Conservation (phyloP, 352 stramenopile species). For the Phytophthora tubulina region DNA sequence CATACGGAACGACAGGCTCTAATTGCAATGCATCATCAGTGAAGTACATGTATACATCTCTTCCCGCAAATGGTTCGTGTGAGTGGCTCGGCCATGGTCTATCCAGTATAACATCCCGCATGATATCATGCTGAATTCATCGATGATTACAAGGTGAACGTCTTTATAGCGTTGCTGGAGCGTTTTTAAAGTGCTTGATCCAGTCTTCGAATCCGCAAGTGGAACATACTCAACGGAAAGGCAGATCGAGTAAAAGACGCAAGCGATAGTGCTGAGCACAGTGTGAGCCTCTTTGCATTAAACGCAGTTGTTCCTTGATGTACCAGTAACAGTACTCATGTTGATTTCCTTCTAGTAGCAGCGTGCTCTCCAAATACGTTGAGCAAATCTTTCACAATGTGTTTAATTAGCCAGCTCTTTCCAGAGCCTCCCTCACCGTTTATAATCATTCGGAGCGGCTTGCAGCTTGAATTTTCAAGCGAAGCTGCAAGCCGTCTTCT, state of each 20-base stretch:
- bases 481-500: neutral
- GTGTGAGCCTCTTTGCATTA: neutral
- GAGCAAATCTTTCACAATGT: neutral
- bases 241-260: neutral
- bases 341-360: neutral
- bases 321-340: neutral
- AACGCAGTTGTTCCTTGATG: neutral
- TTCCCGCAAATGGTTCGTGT: constrained; percentile 1
- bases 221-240: neutral
- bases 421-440: neutral
- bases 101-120: constrained; percentile 18
- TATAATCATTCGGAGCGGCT: neutral
- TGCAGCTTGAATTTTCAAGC: neutral
- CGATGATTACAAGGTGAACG: constrained; percentile 12
- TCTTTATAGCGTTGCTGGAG: constrained; percentile 6
- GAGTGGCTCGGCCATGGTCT: constrained; percentile 8
- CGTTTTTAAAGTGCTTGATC: neutral
- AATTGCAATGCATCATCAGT: neutral
- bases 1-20: neutral
- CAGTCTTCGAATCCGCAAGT: neutral
- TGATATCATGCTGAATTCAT: constrained; percentile 14
- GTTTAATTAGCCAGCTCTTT: neutral
- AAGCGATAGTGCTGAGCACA: neutral
- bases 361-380: neutral
- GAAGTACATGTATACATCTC: neutral